Evolutionary conservation across 2,329 filamentous ascomycete species (phyloP), one percentile per base, ranked within the genome.

Genomic region (Cercospora sp.): DNA sequence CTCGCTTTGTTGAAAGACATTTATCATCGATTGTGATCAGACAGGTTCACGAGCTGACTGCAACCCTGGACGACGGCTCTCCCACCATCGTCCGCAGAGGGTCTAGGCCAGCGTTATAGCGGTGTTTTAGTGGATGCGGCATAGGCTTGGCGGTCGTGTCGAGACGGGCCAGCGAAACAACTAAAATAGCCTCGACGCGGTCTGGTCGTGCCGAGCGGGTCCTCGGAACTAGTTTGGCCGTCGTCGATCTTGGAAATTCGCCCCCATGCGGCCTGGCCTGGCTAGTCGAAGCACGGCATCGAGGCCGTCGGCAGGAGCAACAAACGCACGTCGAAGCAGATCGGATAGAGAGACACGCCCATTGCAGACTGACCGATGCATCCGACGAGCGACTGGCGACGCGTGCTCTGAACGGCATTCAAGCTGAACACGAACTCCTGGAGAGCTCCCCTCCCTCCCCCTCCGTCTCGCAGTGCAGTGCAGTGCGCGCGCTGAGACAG

Each of bases 111-210:
- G 28, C 45, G 45, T 26, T 20, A 23, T 51, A 51, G 48, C 48
- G 23, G 48, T 53, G 23, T 53, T 53, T 16, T 13, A 57, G 53
- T 31, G 53, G 13, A 57, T 57, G 53, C 53, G 28, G 53, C 53
- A 31, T 57, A 23, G 30, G 13, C 53, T 61, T 45, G 59, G 59
- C 33, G n/a, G 30, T 23, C 23, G 59, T 61, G 23, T 39, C 59
- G 62, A 58, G 36, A 42, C 36, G 36, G 16, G 36, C 36, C 36
- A 42, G 36, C 36, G 36, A 30, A 30, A 30, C 26, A 28, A 26
- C 42, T 64, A 64, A 64, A 59, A 64, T 64, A 64, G 62, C 48
- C 26, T 58, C 30, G 28, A 61, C 33, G 51, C 62, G 33, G 51
- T 53, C 48, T 39, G 18, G 12, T 51, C 61, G 61, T 31, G 26